Base-by-base conservation (phyloP, 176 grass and related monocot species). In the Triticum monococcum region DNA sequence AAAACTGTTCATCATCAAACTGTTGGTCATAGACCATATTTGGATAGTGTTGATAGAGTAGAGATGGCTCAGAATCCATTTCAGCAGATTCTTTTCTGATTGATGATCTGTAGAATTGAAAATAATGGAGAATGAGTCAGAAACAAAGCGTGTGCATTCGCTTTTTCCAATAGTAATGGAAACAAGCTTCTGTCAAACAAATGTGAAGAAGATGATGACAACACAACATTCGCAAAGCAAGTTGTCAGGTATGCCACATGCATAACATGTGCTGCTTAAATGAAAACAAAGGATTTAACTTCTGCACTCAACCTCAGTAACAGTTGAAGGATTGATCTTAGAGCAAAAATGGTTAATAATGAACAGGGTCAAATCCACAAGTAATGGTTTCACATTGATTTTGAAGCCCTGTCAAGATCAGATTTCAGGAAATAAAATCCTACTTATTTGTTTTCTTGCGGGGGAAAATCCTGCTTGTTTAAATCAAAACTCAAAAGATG, bases 41-140 rank as follows among this genome's bases (percentile, higher is more conserved):
- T 68, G 84, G 79, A 86, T 83, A 80, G 40, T 89, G 72, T 79
- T 82, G 72, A 80, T 66, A 82, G 70, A 88, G 57, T 82, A 46
- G 80, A 78, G 84, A 88, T 88, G 86, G 83, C 69, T 90, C 84
- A n/a, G 41, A 72, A 30, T 83, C 83, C 60, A 89, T 83, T 32
- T 82, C 86, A 13, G 48, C 80, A 22, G 81, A 87, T 80, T 79
- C 81, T 80, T 83, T 80, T 80, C 89, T 85, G 36, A 65, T 40
- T 78, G 82, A 90, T 46, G 87, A 90, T 90, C 97, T 99, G 83
- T 32, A 35, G 12, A 65, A 77, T 85, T 35, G 52, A 37, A 81
- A 81, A 32, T 68, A 84, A 45, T 77, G 62, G 71, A 23, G 36
- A 62, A 81, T 32, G 63, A 68, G 67, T 83, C 36, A 56, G 24